Base-by-base conservation (phyloP, 2,329 filamentous ascomycete genomes). In the Camptophora hylomeconis region DNA sequence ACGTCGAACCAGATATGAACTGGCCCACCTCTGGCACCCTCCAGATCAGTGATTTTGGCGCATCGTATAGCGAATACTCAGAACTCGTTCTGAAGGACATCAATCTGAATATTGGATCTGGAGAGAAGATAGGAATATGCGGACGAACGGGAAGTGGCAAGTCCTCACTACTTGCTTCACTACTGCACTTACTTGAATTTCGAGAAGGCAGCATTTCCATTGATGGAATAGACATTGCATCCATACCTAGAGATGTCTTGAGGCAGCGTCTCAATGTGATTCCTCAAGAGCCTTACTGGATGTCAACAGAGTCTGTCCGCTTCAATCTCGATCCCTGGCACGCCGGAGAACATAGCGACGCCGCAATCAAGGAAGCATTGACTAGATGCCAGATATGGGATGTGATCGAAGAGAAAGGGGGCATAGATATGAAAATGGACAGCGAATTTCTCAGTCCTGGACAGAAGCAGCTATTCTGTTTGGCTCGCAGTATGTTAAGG, bases 401-500 rank as follows among this genome's bases (percentile, higher is more conserved):
- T 13, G 43, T 49, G 9, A 48, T 60, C 16, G 28, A 52, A 32
- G 50, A 52, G 29, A 53, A 56, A 30, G 58, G 57, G 5, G 51
- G 45, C 6, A 40, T 62, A 2, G 50, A 55, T 35, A 47, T 49
- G 2, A 48, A 54, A 2, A 58, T 75, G 37, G 54, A 57, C n/a
- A 51, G 60, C 2, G 56, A 65, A 5, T 53, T 58, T 28, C 53
- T 74, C 5, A 66, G 61, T 4, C 61, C 66, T 18, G 75, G 75
- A 0, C 73, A 79, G 46, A 63, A 63, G 24, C 74, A 79, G 42
- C 57, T 79, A 0, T 74, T 80, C 40, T 72, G 65, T 37, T 58
- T 80, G 1, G 72, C 67, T 0, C 52, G 72, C 0, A 73, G 70
- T 0, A 57, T 77, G 11, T 47, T 78, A 5, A 52, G 63, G 6